Conservation (phyloP, 345 rosid genomes). For the Camelina neglecta region DNA sequence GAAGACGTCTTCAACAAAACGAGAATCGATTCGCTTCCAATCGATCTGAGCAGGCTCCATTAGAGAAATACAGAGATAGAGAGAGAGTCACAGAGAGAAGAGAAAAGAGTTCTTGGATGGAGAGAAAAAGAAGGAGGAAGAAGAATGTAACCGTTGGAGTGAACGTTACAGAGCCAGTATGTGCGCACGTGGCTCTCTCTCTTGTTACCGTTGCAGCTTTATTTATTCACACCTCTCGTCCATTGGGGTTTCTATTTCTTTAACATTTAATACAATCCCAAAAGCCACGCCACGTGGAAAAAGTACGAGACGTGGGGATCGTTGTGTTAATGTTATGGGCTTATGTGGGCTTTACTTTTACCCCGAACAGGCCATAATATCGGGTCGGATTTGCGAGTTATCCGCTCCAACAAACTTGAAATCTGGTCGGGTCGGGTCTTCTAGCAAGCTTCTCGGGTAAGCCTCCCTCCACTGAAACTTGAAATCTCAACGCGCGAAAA, state of each 20-base stretch:
- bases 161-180: constrained; percentile 36
- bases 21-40: constrained; percentile 81
- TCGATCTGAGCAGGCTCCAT: constrained; percentile 97
- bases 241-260: background rate
- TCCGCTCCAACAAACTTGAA: background rate
- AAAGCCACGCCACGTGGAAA: constrained; percentile 17
- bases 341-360: background rate
- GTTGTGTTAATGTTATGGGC: background rate
- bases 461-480: constrained; percentile 31
- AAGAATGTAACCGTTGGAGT: constrained; percentile 50
- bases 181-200: constrained; percentile 29
- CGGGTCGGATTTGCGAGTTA: background rate
- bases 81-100: background rate
- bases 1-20: constrained; percentile 64
- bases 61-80: constrained; percentile 21
- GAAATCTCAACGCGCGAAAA: constrained; percentile 41
- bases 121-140: constrained; percentile 35
- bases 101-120: constrained; percentile 23
- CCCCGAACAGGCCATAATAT: background rate
- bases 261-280: background rate
- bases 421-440: constrained; percentile 42
- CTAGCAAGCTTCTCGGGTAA: constrained; percentile 38
- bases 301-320: background rate
- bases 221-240: constrained; percentile 5
- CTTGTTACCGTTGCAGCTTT: constrained; percentile 51